These are phyloP conservation scores for Fraxinus excelsior DNA, from an alignment of 257 asterid species.

Conservation along the genomic window DNA sequence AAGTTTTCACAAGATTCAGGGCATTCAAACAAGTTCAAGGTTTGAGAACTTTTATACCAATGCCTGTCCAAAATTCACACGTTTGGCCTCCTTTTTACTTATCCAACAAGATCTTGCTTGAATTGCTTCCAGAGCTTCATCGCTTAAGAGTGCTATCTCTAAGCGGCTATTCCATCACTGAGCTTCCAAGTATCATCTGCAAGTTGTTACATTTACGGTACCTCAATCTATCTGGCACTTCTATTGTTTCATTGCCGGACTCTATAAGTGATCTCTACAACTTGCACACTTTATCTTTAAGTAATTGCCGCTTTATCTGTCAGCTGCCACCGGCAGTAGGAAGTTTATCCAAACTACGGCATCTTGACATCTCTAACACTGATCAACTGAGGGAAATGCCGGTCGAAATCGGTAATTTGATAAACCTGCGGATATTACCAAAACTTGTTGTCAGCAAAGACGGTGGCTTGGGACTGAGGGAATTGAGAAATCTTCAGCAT, in stretches of 20 bases:
- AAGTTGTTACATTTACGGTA: slow-evolving; percentile 54
- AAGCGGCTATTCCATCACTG: slow-evolving; percentile 52
- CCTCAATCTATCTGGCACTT: slow-evolving; percentile 56
- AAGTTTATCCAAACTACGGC: slow-evolving; percentile 52
- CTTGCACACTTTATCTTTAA: slow-evolving; percentile 53
- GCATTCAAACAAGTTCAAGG: slow-evolving; percentile 36
- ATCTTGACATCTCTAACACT: slow-evolving; percentile 61
- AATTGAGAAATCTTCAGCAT: slow-evolving; percentile 39
- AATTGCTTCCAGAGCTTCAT: slow-evolving; percentile 43
- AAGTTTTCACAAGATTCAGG: slow-evolving; percentile 40
- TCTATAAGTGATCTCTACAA: slow-evolving; percentile 41
- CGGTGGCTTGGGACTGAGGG: slow-evolving; percentile 51
- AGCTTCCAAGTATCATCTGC: slow-evolving; percentile 50
- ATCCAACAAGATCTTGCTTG: slow-evolving; percentile 45
- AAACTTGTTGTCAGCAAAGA: slow-evolving; percentile 50
- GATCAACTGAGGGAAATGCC: slow-evolving; percentile 62
- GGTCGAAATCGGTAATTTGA: slow-evolving; percentile 45
- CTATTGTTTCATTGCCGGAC: slow-evolving; percentile 43
- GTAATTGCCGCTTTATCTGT: slow-evolving; percentile 54
- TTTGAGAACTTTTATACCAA: slow-evolving; percentile 61
- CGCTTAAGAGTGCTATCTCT: slow-evolving; percentile 56
- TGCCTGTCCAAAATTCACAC: slow-evolving; percentile 52
- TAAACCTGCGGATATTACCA: slow-evolving; percentile 52
- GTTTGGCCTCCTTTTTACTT: slow-evolving; percentile 57
- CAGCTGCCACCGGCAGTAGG: slow-evolving; percentile 56